Percentiles rank a stretch among this genome's conserved stretches.
These are phyloP conservation scores for Trifolium pratense DNA, from an alignment of 306 rosid genomes.

Conservation along the genomic window DNA sequence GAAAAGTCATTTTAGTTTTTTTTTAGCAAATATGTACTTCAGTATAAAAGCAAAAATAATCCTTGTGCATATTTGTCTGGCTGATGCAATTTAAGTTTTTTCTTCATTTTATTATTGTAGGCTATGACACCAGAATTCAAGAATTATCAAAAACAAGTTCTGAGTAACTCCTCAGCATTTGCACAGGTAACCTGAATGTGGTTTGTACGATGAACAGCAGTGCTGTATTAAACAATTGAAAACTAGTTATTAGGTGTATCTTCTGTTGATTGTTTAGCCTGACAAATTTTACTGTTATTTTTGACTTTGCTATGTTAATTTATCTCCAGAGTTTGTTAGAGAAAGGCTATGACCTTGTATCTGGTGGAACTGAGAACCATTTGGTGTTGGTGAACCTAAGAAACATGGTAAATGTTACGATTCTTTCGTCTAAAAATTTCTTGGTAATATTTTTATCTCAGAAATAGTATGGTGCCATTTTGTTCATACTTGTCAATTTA, in stretches of 20 bases:
- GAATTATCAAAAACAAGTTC: slow-evolving; percentile 92
- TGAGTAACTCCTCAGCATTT: slow-evolving; percentile 70
- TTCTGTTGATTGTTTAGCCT: slow-evolving; percentile 29
- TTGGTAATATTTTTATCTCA: slow-evolving; percentile 29
- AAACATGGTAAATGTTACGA: slow-evolving; percentile 65
- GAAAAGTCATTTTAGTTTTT: slow-evolving; percentile 13
- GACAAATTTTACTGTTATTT: slow-evolving; percentile 29
- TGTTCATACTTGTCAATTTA: slow-evolving; percentile 27
- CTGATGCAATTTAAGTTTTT: slow-evolving; percentile 37
- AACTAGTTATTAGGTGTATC: slow-evolving; percentile 19
- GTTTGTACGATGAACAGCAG: neutral
- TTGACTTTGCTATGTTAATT: slow-evolving; percentile 41
- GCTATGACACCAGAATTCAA: slow-evolving; percentile 83
- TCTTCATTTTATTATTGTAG: slow-evolving; percentile 52
- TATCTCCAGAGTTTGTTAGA: slow-evolving; percentile 82
- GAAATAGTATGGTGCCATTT: slow-evolving; percentile 14
- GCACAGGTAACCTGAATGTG: slow-evolving; percentile 62
- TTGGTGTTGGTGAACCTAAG: slow-evolving; percentile 83
- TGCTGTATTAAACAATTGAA: slow-evolving; percentile 13
- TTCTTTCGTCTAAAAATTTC: slow-evolving; percentile 37
- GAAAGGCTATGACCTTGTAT: slow-evolving; percentile 85
- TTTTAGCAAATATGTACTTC: slow-evolving; percentile 31
- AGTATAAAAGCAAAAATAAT: slow-evolving; percentile 24
- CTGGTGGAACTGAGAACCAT: slow-evolving; percentile 98
- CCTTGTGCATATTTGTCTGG: slow-evolving; percentile 38